Conservation (phyloP, 345 rosid genomes). For the Ceriops zippeliana region DNA sequence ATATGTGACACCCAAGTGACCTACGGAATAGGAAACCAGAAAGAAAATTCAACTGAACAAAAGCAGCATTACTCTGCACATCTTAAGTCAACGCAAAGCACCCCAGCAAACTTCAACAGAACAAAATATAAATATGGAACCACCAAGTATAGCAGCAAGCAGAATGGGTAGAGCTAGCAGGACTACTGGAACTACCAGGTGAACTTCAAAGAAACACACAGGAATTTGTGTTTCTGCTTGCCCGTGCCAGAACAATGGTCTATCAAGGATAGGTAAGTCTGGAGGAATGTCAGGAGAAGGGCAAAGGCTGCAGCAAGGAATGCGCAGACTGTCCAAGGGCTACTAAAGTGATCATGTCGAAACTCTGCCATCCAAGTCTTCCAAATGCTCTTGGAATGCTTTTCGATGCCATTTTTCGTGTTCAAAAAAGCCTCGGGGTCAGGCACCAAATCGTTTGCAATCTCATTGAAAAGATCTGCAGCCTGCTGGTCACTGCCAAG, state of each 20-base stretch:
- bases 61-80: too few relatives aligned
- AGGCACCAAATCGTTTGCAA: slow-evolving; percentile 8
- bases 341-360: slow-evolving; percentile 10
- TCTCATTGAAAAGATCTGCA: slow-evolving; percentile 14
- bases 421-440: background rate
- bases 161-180: too few relatives aligned
- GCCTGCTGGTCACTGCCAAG: slow-evolving; percentile 22
- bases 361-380: slow-evolving; percentile 1
- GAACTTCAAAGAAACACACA: background rate
- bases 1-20: too few relatives aligned
- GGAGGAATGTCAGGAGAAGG: background rate
- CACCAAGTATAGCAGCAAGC: too few relatives aligned
- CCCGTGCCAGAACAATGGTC: background rate
- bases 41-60: too few relatives aligned
- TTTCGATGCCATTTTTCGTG: background rate
- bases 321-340: slow-evolving; percentile 16
- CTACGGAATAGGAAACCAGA: too few relatives aligned
- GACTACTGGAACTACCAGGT: background rate
- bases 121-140: too few relatives aligned
- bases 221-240: background rate
- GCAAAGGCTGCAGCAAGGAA: background rate
- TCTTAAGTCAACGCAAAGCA: too few relatives aligned
- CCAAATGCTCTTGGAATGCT: background rate
- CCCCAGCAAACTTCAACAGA: too few relatives aligned
- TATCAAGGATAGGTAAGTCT: background rate